These are phyloP conservation scores for Viridothelium virens DNA, from an alignment of 495 filamentous ascomycete genomes.

Conservation along the genomic window DNA sequence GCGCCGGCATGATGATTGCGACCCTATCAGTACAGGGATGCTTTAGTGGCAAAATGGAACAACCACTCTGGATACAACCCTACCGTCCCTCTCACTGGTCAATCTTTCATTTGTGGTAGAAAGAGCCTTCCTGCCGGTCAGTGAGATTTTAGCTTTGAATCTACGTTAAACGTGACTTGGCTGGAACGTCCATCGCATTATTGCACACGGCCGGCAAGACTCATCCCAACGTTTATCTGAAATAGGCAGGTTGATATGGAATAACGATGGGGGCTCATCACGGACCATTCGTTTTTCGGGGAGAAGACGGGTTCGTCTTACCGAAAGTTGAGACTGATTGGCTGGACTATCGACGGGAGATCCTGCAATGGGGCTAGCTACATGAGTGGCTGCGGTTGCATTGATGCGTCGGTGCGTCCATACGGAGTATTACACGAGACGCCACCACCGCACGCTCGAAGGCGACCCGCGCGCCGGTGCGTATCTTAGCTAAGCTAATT, in stretches of 20 bases:
- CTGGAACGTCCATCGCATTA: neutral
- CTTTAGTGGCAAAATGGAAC: neutral
- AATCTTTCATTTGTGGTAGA: neutral
- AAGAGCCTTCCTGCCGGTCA: neutral
- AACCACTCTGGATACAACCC: too few species aligned
- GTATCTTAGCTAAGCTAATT: too few species aligned
- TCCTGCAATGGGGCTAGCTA: too few species aligned
- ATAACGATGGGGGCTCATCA: neutral
- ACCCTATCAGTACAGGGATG: slow-evolving; percentile 3
- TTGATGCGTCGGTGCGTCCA: too few species aligned
- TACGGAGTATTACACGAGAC: too few species aligned
- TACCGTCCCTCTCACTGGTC: neutral
- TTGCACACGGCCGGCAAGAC: neutral
- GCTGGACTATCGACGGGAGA: too few species aligned
- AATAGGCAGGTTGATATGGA: neutral
- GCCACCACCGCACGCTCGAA: too few species aligned
- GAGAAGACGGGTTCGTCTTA: neutral
- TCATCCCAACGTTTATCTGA: neutral
- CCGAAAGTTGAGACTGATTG: too few species aligned
- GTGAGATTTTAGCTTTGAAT: neutral
- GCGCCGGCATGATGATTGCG: neutral
- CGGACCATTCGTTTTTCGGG: neutral
- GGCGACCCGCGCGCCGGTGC: too few species aligned
- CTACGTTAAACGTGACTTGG: neutral
- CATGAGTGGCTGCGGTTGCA: too few species aligned